phyloP scores from a whole-genome alignment of 371 early-diverging fungal genomes.

The Mortierella sp. region DNA sequence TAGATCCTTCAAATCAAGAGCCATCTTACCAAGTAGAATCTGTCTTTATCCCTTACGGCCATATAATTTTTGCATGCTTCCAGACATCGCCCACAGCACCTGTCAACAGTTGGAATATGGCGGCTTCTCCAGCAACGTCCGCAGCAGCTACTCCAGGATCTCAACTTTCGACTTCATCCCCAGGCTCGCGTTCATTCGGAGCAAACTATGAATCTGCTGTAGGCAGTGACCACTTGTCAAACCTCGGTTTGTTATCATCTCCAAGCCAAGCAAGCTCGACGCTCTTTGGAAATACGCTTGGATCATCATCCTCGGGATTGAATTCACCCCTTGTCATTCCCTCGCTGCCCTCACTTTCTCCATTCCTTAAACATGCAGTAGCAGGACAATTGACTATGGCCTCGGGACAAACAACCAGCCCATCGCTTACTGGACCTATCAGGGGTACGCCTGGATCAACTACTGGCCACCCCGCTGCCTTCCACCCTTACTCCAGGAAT shows the following conservation, averaged over 20 bases:
- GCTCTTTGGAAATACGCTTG: conserved; percentile 18
- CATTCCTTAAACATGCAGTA: conserved; percentile 40
- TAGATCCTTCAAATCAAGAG: conserved; percentile 24
- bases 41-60: conserved; percentile 58
- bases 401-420: conserved; percentile 21
- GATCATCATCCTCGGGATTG: conserved; percentile 20
- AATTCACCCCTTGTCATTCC: conserved; percentile 53
- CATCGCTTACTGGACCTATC: conserved; percentile 32
- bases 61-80: conserved; percentile 60
- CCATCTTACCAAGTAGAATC: conserved; percentile 58
- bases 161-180: conserved; percentile 18
- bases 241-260: conserved; percentile 30
- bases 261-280: conserved; percentile 22
- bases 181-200: conserved; percentile 22
- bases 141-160: conserved; percentile 17
- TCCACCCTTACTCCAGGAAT: conserved; percentile 37
- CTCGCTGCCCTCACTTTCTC: conserved; percentile 46
- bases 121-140: conserved; percentile 26
- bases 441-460: conserved; percentile 14
- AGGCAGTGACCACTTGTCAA: conserved; percentile 30
- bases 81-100: conserved; percentile 53
- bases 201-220: conserved; percentile 14
- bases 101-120: conserved; percentile 18
- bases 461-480: conserved; percentile 14
- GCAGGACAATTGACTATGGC: conserved; percentile 38